Percentiles rank a stretch among this genome's conserved stretches.
Evolutionary conservation across 1,284 basidiomycete species (phyloP).

Genomic region (Tylopilus sp.): DNA sequence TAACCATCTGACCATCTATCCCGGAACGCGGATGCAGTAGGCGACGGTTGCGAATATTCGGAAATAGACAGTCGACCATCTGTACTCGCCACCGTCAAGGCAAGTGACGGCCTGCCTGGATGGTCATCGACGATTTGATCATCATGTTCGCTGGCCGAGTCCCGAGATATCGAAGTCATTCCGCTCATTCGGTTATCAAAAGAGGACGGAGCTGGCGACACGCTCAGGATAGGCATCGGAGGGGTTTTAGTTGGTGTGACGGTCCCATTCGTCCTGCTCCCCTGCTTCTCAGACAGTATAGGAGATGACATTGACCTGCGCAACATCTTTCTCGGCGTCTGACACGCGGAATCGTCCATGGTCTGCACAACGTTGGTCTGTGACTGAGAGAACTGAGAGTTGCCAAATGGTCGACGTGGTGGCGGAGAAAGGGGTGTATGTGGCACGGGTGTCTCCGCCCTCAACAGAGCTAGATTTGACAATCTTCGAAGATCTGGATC

Average conservation of each 20-base stretch:
- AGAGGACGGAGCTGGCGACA: constrained; percentile 35
- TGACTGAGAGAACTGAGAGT: constrained; percentile 52
- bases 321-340: constrained; percentile 25
- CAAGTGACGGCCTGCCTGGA: constrained; percentile 36
- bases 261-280: constrained; percentile 31
- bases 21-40: constrained; percentile 69
- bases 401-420: constrained; percentile 51
- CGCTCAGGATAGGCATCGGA: constrained; percentile 35
- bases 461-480: constrained; percentile 38
- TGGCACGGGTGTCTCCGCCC: constrained; percentile 55
- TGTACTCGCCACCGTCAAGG: constrained; percentile 31
- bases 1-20: constrained; percentile 42
- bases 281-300: constrained; percentile 47
- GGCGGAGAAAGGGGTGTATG: constrained; percentile 62
- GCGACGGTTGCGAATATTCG: constrained; percentile 58
- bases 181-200: constrained; percentile 32
- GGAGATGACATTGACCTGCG: constrained; percentile 52
- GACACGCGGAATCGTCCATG: constrained; percentile 7
- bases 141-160: constrained; percentile 43
- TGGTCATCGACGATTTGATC: constrained; percentile 37
- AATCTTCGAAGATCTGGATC: constrained; percentile 30
- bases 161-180: constrained; percentile 38
- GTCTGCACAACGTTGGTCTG: constrained; percentile 48
- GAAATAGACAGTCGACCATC: constrained; percentile 50
- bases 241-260: constrained; percentile 41